phyloP scores from a whole-genome alignment of 768 basidiomycete genomes.

The Termitomyces bulborhizus region DNA sequence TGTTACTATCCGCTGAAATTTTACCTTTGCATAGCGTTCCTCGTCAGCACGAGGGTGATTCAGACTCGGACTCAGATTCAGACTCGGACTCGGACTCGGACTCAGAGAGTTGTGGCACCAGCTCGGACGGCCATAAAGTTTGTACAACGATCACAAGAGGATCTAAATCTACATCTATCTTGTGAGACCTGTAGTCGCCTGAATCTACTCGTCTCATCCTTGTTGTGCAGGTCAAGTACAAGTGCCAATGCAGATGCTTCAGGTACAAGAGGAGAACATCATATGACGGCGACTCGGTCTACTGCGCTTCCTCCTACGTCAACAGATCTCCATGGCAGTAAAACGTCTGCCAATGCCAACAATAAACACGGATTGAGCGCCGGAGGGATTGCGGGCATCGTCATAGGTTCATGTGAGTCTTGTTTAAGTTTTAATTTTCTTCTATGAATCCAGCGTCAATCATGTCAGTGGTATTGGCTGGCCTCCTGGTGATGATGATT shows the following conservation, averaged over 20 bases:
- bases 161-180: background rate
- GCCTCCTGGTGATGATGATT: background rate
- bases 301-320: background rate
- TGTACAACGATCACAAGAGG: background rate
- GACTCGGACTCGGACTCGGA: background rate
- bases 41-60: background rate
- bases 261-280: background rate
- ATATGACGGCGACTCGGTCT: background rate
- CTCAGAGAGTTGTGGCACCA: background rate
- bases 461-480: background rate
- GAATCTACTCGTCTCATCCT: background rate
- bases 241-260: background rate
- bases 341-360: background rate
- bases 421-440: background rate
- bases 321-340: background rate
- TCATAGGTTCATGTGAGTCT: background rate
- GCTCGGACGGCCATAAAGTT: background rate
- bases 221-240: background rate
- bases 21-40: background rate
- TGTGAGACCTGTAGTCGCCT: background rate
- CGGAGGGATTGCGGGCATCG: background rate
- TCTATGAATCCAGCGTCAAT: background rate
- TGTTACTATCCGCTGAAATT: background rate
- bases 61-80: background rate
- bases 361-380: background rate